A percentile compares a stretch with the other conserved stretches of the same genome.
Evolutionary conservation across 768 basidiomycete species (phyloP).

Genomic region (Naganishia vishniacii): DNA sequence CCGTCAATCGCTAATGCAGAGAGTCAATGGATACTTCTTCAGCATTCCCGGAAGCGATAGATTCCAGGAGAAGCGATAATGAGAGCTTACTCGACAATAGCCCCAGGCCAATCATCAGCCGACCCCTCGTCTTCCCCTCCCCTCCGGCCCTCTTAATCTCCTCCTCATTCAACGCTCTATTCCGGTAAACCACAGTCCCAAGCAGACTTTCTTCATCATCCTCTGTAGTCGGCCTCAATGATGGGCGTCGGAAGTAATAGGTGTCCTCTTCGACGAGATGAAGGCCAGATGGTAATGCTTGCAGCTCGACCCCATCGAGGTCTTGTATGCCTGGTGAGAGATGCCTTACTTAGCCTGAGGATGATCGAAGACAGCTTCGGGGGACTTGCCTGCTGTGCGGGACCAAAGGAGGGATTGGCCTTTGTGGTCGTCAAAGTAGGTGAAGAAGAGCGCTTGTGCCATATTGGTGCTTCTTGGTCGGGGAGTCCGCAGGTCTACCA

Average conservation of each 20-base stretch:
- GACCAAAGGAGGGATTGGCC: slow-evolving; percentile 41
- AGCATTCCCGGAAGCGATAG: not conserved
- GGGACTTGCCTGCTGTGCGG: slow-evolving; percentile 21
- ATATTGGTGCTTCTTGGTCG: not conserved
- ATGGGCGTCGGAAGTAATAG: slow-evolving; percentile 34
- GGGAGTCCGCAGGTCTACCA: no score
- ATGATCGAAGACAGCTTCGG: not conserved
- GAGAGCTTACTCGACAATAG: slow-evolving; percentile 35
- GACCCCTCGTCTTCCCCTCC: slow-evolving; percentile 32
- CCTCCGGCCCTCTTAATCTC: slow-evolving; percentile 35
- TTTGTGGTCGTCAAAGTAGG: slow-evolving; percentile 47
- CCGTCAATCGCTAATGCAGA: not conserved
- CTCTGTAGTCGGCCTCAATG: not conserved
- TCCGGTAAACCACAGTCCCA: slow-evolving; percentile 33
- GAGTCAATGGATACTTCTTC: no score
- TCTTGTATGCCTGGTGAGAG: not conserved
- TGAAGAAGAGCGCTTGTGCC: slow-evolving; percentile 37
- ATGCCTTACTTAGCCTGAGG: not conserved
- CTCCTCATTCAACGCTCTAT: slow-evolving; percentile 25
- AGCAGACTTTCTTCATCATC: slow-evolving; percentile 11
- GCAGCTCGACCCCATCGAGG: slow-evolving; percentile 36
- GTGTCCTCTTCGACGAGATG: slow-evolving; percentile 39
- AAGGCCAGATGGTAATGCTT: slow-evolving; percentile 41
- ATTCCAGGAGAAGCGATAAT: not conserved
- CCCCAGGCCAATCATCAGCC: slow-evolving; percentile 45